These are phyloP conservation scores for Sclerotinia borealis DNA, from an alignment of 2,329 filamentous ascomycete genomes.

Conservation along the genomic window DNA sequence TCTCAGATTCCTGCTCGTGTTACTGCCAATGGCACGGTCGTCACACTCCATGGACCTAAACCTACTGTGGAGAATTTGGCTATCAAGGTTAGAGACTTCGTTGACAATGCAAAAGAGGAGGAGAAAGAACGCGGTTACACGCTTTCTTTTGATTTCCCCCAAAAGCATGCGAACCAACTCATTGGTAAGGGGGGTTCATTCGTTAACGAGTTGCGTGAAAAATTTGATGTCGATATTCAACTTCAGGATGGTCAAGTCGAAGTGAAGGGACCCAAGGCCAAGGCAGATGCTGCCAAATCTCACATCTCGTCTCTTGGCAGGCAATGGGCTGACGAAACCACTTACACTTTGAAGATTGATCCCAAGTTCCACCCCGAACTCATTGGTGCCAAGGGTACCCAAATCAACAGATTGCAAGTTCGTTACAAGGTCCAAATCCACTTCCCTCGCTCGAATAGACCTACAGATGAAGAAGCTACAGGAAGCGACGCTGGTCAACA, in stretches of 20 bases:
- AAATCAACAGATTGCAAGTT: constrained; percentile 87
- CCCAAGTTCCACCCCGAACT: constrained; percentile 91
- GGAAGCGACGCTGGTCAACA: constrained; percentile 65
- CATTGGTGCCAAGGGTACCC: constrained; percentile 79
- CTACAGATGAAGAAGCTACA: constrained; percentile 62
- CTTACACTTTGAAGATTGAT: constrained; percentile 80
- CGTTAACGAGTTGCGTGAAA: constrained; percentile 59
- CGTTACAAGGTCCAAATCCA: constrained; percentile 93
- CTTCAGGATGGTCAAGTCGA: constrained; percentile 92
- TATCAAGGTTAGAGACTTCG: constrained; percentile 68
- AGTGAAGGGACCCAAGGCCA: constrained; percentile 90
- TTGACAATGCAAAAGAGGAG: constrained; percentile 83
- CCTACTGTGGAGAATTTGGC: constrained; percentile 66
- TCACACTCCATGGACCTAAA: constrained; percentile 72
- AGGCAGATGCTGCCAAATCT: constrained; percentile 78
- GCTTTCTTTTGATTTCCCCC: constrained; percentile 83
- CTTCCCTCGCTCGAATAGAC: constrained; percentile 69
- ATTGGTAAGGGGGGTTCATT: constrained; percentile 64
- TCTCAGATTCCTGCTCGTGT: constrained; percentile 57
- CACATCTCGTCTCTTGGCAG: constrained; percentile 75
- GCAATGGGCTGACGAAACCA: constrained; percentile 86
- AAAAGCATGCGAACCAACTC: constrained; percentile 86
- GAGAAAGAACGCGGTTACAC: constrained; percentile 91
- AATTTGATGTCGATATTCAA: constrained; percentile 71
- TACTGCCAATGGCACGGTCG: constrained; percentile 50